These are phyloP conservation scores for Acer campestre DNA, from an alignment of 345 rosid genomes.

Conservation along the genomic window DNA sequence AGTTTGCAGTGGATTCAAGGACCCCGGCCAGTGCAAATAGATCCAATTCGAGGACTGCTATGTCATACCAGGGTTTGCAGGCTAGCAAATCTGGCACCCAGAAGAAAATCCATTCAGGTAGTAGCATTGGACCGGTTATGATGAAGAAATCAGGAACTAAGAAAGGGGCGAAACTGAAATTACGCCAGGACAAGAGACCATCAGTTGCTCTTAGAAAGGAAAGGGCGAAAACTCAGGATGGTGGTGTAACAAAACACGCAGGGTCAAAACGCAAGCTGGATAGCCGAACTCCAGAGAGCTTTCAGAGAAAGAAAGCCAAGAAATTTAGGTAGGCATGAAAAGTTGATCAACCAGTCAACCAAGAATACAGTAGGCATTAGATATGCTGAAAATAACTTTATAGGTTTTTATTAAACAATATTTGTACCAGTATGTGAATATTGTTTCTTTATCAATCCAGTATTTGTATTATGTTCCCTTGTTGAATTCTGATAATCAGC, in stretches of 20 bases:
- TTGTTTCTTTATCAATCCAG: neutral
- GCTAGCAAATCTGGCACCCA: constrained; percentile 64
- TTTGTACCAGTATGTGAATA: constrained; percentile 6
- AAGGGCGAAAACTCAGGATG: constrained; percentile 45
- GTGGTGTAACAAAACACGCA: constrained; percentile 40
- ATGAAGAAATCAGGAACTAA: constrained; percentile 40
- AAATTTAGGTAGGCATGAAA: constrained; percentile 28
- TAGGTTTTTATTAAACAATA: neutral
- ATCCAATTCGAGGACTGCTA: constrained; percentile 29
- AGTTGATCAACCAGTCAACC: neutral
- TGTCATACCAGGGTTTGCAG: constrained; percentile 84
- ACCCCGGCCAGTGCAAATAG: constrained; percentile 32
- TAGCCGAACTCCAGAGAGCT: constrained; percentile 58
- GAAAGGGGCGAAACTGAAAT: constrained; percentile 37
- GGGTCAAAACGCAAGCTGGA: constrained; percentile 76
- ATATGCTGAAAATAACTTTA: neutral
- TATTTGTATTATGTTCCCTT: neutral
- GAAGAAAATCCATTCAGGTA: constrained; percentile 52
- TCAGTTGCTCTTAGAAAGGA: constrained; percentile 86
- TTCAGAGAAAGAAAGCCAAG: constrained; percentile 53
- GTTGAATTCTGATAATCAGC: too few species aligned
- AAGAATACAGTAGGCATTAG: neutral
- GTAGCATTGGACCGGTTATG: constrained; percentile 33
- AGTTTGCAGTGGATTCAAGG: constrained; percentile 43
- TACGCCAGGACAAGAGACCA: constrained; percentile 61